Percentiles rank a stretch among this genome's conserved stretches.
Evolutionary conservation across 2,329 filamentous ascomycete genomes (phyloP).

Genomic region (Exophiala sp.): DNA sequence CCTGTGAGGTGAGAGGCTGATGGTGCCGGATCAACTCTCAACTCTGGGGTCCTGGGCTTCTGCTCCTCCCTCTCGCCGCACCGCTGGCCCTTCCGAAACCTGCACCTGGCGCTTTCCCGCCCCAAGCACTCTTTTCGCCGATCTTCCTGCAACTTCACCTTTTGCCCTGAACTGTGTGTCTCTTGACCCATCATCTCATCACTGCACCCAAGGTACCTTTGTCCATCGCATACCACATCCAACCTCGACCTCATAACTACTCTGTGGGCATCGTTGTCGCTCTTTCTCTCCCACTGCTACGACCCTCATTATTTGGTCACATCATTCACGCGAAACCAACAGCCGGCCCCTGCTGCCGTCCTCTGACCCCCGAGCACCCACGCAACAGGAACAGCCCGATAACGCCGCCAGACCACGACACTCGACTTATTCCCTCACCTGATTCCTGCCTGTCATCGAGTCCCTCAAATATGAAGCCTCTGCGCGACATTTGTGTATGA

Average conservation of each 20-base stretch:
- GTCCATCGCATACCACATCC: not conserved
- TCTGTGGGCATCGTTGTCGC: not conserved
- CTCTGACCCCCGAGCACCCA: not conserved
- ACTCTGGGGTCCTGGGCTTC: no score
- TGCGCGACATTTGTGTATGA: slow-evolving; percentile 6
- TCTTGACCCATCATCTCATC: not conserved
- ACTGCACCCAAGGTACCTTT: not conserved
- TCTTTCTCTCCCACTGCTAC: not conserved
- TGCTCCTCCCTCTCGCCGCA: no score
- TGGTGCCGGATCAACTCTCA: no score
- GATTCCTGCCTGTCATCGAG: slow-evolving; percentile 3
- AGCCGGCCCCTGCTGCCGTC: slow-evolving; percentile 3
- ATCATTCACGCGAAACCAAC: not conserved
- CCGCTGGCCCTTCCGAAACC: not conserved
- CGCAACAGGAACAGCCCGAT: slow-evolving; percentile 8
- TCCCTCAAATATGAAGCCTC: slow-evolving; percentile 16
- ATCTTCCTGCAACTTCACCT: not conserved
- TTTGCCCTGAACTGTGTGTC: not conserved
- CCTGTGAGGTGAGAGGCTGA: not conserved
- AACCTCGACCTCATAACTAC: not conserved
- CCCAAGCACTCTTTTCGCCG: slow-evolving; percentile 1
- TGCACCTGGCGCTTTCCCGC: not conserved
- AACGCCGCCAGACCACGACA: slow-evolving; percentile 10
- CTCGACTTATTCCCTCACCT: slow-evolving; percentile 10
- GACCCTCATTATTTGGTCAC: not conserved